phyloP scores from a whole-genome alignment of 2,329 filamentous ascomycete genomes.

The Hypoxylon sp. region DNA sequence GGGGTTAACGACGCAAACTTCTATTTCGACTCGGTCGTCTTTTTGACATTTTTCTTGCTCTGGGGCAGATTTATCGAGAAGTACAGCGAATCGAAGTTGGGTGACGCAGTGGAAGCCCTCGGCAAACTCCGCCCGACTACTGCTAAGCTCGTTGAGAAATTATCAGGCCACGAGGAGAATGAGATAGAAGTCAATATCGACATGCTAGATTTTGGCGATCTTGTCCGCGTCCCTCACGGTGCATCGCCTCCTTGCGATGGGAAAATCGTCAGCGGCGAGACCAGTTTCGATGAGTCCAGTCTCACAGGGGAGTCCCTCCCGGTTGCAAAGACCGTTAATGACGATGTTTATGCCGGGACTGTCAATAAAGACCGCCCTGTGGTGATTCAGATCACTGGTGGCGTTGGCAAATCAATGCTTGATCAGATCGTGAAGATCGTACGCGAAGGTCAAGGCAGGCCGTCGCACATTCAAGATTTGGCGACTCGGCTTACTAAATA shows the following conservation, averaged over 20 bases:
- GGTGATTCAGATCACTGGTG: constrained; percentile 72
- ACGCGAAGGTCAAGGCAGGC: constrained; percentile 80
- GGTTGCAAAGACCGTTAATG: constrained; percentile 72
- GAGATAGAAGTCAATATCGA: constrained; percentile 68
- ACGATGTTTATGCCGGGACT: constrained; percentile 78
- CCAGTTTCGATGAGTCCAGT: constrained; percentile 88
- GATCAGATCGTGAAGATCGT: constrained; percentile 84
- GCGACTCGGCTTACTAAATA: constrained; percentile 80
- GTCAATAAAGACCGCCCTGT: constrained; percentile 77
- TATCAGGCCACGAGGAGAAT: constrained; percentile 53
- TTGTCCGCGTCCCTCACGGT: constrained; percentile 81
- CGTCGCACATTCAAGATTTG: constrained; percentile 80
- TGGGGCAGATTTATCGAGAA: constrained; percentile 81
- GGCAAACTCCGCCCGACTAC: constrained; percentile 82
- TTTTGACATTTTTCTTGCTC: constrained; percentile 89
- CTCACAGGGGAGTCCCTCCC: constrained; percentile 82
- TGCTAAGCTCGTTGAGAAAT: constrained; percentile 74
- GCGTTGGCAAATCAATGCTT: constrained; percentile 78
- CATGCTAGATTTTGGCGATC: constrained; percentile 79
- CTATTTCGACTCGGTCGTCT: constrained; percentile 95
- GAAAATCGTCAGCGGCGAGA: constrained; percentile 70
- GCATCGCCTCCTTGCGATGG: constrained; percentile 89
- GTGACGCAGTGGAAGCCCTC: constrained; percentile 84
- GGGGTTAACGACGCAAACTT: constrained; percentile 65
- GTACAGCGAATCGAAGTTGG: constrained; percentile 91